Conservation (phyloP, 83 land plant genomes). For the Picea engelmannii region DNA sequence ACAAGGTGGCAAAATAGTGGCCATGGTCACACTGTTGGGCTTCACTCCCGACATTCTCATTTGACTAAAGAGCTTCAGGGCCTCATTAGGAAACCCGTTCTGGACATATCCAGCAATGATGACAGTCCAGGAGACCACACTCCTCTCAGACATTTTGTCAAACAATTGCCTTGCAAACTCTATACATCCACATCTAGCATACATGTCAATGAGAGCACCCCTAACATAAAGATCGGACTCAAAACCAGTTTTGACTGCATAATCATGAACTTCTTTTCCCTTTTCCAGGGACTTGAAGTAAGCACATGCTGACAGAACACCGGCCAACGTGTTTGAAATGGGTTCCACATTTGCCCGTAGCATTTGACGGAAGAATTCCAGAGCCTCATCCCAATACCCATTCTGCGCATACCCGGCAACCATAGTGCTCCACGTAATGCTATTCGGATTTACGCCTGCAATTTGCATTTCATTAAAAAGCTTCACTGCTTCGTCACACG, state of each 20-base stretch:
- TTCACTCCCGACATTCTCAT: constrained; percentile 4
- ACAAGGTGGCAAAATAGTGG: constrained; percentile 20
- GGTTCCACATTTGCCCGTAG: neutral
- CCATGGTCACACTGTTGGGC: constrained; percentile 17
- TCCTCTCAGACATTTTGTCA: constrained; percentile 3
- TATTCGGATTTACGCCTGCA: constrained; percentile 17
- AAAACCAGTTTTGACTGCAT: neutral
- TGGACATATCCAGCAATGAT: constrained; percentile 18
- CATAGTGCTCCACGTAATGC: constrained; percentile 28
- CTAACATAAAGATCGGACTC: neutral
- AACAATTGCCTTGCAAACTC: constrained; percentile 13
- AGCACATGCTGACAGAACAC: constrained; percentile 11
- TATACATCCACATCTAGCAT: constrained; percentile 2
- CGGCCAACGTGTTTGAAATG: neutral
- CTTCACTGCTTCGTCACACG: constrained; percentile 2
- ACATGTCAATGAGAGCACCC: constrained; percentile 11
- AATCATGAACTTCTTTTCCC: constrained; percentile 13
- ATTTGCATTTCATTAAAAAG: constrained; percentile 10
- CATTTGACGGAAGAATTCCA: constrained; percentile 20
- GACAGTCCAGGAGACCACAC: constrained; percentile 25
- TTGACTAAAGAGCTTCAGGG: constrained; percentile 16
- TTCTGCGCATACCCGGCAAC: constrained; percentile 24
- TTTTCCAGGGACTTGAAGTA: neutral
- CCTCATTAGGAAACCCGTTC: constrained; percentile 4
- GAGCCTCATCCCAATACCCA: constrained; percentile 21